Percentiles rank a stretch among this genome's conserved stretches.
phyloP scores from a whole-genome alignment of 202 grass and related monocot species.

The Dendrocalamus latiflorus region DNA sequence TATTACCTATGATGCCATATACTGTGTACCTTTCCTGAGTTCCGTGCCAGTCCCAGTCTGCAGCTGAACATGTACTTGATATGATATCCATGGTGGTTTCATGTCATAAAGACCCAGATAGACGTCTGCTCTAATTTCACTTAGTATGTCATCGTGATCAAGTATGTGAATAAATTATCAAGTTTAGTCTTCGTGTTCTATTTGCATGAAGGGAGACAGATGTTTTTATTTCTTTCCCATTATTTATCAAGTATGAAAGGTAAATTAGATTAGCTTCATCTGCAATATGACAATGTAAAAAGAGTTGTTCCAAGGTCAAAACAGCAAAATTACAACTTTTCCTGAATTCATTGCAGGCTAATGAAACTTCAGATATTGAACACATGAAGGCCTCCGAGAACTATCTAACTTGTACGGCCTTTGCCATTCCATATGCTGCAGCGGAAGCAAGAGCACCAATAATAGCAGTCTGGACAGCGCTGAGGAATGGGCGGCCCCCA shows the following conservation, averaged over 20 bases:
- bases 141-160: not conserved
- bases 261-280: not conserved
- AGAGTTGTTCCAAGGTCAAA: not conserved
- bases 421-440: constrained; percentile 69
- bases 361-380: not conserved
- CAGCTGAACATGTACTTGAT: constrained; percentile 3
- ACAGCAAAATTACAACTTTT: constrained; percentile 2
- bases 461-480: constrained; percentile 66
- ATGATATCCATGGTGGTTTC: not conserved
- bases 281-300: constrained; percentile 10
- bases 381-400: not conserved
- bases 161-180: not conserved
- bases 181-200: not conserved
- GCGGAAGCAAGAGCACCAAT: constrained; percentile 77
- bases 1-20: not conserved
- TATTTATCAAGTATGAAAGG: not conserved
- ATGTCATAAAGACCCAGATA: not conserved
- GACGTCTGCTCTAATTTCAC: not conserved
- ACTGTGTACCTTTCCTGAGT: not conserved
- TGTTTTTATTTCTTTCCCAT: not conserved
- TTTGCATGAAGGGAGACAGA: not conserved
- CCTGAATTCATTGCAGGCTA: constrained; percentile 19
- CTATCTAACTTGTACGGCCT: constrained; percentile 59
- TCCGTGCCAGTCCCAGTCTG: not conserved
- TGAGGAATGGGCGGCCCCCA: constrained; percentile 59